These are phyloP conservation scores for Botrytis tulipae DNA, from an alignment of 2,329 filamentous ascomycete genomes.

Conservation along the genomic window DNA sequence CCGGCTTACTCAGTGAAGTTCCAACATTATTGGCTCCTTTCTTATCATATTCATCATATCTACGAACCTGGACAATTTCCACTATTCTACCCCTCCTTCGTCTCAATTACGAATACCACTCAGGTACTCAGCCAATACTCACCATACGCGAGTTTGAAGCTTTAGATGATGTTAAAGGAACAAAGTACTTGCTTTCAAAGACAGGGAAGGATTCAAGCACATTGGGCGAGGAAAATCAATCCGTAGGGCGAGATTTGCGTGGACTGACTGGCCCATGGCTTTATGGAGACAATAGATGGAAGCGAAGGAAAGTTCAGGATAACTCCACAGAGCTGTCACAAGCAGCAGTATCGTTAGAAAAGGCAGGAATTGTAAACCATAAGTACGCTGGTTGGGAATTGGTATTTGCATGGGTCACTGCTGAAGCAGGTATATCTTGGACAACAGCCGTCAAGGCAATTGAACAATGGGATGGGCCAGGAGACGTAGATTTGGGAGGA, in stretches of 20 bases:
- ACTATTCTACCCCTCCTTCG: slow-evolving; percentile 67
- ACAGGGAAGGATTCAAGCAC: slow-evolving; percentile 42
- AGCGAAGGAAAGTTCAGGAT: slow-evolving; percentile 42
- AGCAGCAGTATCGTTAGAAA: slow-evolving; percentile 28
- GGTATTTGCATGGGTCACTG: slow-evolving; percentile 64
- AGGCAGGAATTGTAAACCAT: slow-evolving; percentile 32
- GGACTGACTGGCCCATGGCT: slow-evolving; percentile 73
- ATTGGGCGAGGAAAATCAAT: slow-evolving; percentile 28
- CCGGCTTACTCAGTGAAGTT: slow-evolving; percentile 68
- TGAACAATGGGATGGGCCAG: slow-evolving; percentile 71
- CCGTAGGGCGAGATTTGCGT: slow-evolving; percentile 63
- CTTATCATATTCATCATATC: slow-evolving; percentile 56
- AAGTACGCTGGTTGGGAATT: slow-evolving; percentile 65
- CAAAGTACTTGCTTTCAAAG: slow-evolving; percentile 60
- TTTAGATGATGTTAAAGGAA: slow-evolving; percentile 57
- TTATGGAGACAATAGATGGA: slow-evolving; percentile 61
- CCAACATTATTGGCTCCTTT: slow-evolving; percentile 69
- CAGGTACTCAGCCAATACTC: slow-evolving; percentile 43
- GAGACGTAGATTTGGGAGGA: slow-evolving; percentile 66
- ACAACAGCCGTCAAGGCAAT: slow-evolving; percentile 60
- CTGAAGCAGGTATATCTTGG: slow-evolving; percentile 60
- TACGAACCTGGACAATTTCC: slow-evolving; percentile 68
- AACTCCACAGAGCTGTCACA: slow-evolving; percentile 24
- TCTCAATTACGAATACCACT: slow-evolving; percentile 69
- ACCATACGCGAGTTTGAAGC: slow-evolving; percentile 63